Evolutionary conservation across 129 eudicot genomes (phyloP).

Genomic region (Helichrysum umbraculigerum): DNA sequence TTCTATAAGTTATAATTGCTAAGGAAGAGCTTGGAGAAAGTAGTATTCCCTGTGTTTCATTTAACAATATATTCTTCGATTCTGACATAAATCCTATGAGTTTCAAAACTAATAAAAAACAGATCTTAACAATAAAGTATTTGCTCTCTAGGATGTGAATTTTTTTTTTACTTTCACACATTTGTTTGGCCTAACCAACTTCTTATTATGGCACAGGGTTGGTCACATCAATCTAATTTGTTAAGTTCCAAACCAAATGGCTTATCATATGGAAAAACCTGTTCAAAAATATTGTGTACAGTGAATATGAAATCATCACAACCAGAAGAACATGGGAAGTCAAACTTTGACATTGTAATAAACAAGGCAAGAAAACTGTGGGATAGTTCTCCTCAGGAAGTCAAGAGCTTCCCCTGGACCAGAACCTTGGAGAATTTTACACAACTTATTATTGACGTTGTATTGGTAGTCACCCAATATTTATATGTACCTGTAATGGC

Average conservation of each 20-base stretch:
- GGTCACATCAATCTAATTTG: constrained; percentile 27
- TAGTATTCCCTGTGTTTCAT: not conserved
- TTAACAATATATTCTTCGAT: not conserved
- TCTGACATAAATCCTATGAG: not conserved
- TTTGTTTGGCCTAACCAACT: constrained; percentile 7
- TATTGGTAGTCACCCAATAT: constrained; percentile 57
- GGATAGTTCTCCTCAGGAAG: constrained; percentile 72
- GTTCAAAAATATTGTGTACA: constrained; percentile 42
- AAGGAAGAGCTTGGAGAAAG: not conserved
- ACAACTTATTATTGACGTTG: constrained; percentile 69
- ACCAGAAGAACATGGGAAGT: constrained; percentile 52
- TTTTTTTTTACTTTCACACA: not conserved
- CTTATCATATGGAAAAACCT: constrained; percentile 21
- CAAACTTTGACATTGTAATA: constrained; percentile 42
- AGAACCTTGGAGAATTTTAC: constrained; percentile 60
- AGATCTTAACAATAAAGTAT: not conserved
- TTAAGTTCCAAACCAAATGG: constrained; percentile 33
- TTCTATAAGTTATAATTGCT: not conserved
- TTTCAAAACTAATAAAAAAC: too few species aligned
- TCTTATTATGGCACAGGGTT: constrained; percentile 41
- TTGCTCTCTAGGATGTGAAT: not conserved
- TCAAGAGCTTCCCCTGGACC: constrained; percentile 73
- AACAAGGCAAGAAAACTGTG: constrained; percentile 61
- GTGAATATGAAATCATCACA: constrained; percentile 65
- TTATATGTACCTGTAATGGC: constrained; percentile 61